Evolutionary conservation across 306 rosid species (phyloP).

Genomic region (Malus asiatica): DNA sequence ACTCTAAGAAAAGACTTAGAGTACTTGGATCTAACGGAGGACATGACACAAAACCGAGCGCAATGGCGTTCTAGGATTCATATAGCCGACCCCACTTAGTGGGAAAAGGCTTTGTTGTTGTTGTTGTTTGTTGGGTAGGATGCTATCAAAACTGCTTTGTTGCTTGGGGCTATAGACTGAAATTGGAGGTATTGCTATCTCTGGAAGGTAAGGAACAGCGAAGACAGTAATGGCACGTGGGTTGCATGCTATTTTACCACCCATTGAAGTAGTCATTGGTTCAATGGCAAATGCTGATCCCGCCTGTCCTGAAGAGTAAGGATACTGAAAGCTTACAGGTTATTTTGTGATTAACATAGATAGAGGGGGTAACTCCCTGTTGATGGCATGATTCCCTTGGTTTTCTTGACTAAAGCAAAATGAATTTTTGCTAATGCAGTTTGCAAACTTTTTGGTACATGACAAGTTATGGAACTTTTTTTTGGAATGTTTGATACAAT

Average conservation of each 20-base stretch:
- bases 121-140: slow-evolving; percentile 29
- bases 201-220: slow-evolving; percentile 88
- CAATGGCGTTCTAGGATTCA: no score
- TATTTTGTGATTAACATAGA: neutral
- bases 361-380: neutral
- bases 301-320: slow-evolving; percentile 81
- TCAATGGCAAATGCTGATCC: slow-evolving; percentile 95
- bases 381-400: neutral
- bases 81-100: no score
- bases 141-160: slow-evolving; percentile 86
- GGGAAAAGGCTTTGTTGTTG: no score
- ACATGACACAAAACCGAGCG: no score
- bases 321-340: slow-evolving; percentile 22
- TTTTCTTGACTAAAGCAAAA: neutral
- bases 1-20: no score
- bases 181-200: slow-evolving; percentile 91
- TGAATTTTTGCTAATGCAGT: neutral
- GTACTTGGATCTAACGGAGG: no score
- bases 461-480: neutral
- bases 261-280: slow-evolving; percentile 81
- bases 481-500: neutral
- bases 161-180: slow-evolving; percentile 89
- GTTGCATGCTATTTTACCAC: slow-evolving; percentile 82
- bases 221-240: slow-evolving; percentile 97
- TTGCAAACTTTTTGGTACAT: neutral